Conservation (phyloP, 2,329 filamentous ascomycete genomes). For the Talaromyces sp. region DNA sequence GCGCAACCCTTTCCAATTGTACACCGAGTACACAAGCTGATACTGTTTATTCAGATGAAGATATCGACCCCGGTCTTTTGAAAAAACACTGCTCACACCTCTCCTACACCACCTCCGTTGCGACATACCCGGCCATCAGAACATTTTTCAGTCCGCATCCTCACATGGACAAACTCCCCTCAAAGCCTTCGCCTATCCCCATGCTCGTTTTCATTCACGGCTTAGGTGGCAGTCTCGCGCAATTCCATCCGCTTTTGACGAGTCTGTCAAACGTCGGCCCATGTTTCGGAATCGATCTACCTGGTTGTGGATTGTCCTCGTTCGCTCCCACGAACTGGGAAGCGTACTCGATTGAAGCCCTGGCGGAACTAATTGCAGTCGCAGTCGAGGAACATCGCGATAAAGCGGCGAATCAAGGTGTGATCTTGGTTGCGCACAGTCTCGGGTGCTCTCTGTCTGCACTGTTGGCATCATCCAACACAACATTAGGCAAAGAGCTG, state of each 20-base stretch:
- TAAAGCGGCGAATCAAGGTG: slow-evolving; percentile 60
- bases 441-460: slow-evolving; percentile 81
- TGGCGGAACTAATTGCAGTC: slow-evolving; percentile 69
- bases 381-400: slow-evolving; percentile 73
- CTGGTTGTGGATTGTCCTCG: slow-evolving; percentile 78
- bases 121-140: slow-evolving; percentile 71
- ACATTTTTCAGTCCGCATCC: slow-evolving; percentile 80
- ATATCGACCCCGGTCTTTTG: slow-evolving; percentile 74
- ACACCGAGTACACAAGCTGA: not conserved
- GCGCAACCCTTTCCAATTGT: not conserved
- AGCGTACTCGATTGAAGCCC: slow-evolving; percentile 73
- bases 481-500: slow-evolving; percentile 52
- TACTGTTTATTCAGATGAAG: slow-evolving; percentile 25
- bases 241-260: slow-evolving; percentile 77
- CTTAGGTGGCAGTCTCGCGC: slow-evolving; percentile 83
- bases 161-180: slow-evolving; percentile 76
- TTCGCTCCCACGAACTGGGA: slow-evolving; percentile 69
- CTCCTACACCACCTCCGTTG: slow-evolving; percentile 66
- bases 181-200: slow-evolving; percentile 68
- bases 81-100: slow-evolving; percentile 69
- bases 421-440: slow-evolving; percentile 83
- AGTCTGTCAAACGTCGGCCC: slow-evolving; percentile 79
- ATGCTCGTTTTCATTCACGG: slow-evolving; percentile 90
- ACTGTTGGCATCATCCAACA: slow-evolving; percentile 62
- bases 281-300: slow-evolving; percentile 83